Evolutionary conservation across 2,329 filamentous ascomycete species (phyloP), one percentile per base, ranked within the genome.

Genomic region (Ampelomyces quisqualis): DNA sequence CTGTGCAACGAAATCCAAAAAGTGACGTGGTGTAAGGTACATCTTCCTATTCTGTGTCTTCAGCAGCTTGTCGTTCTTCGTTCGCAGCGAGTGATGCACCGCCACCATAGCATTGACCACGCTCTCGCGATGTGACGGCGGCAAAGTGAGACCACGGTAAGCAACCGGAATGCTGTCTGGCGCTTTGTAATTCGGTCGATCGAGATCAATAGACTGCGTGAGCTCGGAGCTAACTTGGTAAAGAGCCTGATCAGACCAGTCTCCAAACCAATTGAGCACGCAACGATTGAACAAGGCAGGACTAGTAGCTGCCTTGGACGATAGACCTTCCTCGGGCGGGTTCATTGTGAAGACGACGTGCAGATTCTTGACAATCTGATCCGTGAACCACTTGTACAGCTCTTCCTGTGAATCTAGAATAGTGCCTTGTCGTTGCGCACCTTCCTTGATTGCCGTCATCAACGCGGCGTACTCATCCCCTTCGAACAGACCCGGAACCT

Each of bases 321-420:
- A 93, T 7, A 99, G 74, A 0, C 93, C 91, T 57, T 93, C 93
- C 64, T 96, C 89, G 0, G 93, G 94, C 10, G 93, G 93, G 69
- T 99, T 99, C 93, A 99, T 99, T 3, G 93, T 99, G 69, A 99
- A 98, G 15, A 99, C 93, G 33, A 99, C 93, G 62, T 99, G 93
- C 27, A 99, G 74, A 64, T 99, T 99, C 76, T 95, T 95, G 67
- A 98, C 88, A 60, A 99, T 97, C 69, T 99, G 93, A 60, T 95
- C 88, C 0, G 94, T 98, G 73, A 99, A 99, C 93, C 93, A 99
- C 73, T 97, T 97, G 78, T 98, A 98, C n/a, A 98, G 77, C 70
- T 99, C 93, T 73, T 99, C 94, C 56, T 95, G 90, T 1, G 93
- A 97, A 71, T 99, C 93, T 1, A 98, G 80, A 44, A 97, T 82